These are phyloP conservation scores for Isatis tinctoria DNA, from an alignment of 345 rosid species.

Conservation along the genomic window DNA sequence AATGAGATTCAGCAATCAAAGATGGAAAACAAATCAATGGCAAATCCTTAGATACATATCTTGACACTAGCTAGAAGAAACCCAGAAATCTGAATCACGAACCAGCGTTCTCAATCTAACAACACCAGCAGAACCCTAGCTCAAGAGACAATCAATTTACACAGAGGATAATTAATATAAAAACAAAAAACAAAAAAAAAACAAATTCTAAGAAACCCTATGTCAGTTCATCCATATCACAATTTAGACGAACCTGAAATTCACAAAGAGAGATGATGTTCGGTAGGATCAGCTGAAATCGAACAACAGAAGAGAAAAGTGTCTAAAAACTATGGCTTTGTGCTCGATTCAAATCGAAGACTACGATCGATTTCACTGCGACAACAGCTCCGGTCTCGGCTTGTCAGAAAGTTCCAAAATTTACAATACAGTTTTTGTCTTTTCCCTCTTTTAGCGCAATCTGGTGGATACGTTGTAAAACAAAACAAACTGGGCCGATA, in stretches of 20 bases:
- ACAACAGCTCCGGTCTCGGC: not conserved
- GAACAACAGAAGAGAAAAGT: not conserved
- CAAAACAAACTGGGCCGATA: not conserved
- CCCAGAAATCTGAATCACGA: not conserved
- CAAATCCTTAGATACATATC: not conserved
- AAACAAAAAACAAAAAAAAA: not conserved
- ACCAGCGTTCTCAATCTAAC: not conserved
- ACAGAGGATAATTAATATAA: not conserved
- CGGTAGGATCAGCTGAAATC: not conserved
- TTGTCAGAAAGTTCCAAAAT: constrained; percentile 6
- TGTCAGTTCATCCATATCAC: not conserved
- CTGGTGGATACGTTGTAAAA: not conserved
- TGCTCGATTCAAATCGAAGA: not conserved
- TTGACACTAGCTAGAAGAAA: constrained; percentile 10
- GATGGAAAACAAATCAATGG: not conserved
- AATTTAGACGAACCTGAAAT: constrained; percentile 22
- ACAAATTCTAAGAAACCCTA: not conserved
- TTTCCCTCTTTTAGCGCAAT: not conserved
- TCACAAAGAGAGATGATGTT: not conserved
- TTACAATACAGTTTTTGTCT: not conserved
- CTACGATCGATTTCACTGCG: not conserved
- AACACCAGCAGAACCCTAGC: not conserved
- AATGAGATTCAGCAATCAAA: too few relatives aligned
- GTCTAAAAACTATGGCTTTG: not conserved
- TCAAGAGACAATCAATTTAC: not conserved